Percentiles rank a stretch among this genome's conserved stretches.
Evolutionary conservation across 2,329 filamentous ascomycete species (phyloP).

Genomic region (Fusarium secorum): DNA sequence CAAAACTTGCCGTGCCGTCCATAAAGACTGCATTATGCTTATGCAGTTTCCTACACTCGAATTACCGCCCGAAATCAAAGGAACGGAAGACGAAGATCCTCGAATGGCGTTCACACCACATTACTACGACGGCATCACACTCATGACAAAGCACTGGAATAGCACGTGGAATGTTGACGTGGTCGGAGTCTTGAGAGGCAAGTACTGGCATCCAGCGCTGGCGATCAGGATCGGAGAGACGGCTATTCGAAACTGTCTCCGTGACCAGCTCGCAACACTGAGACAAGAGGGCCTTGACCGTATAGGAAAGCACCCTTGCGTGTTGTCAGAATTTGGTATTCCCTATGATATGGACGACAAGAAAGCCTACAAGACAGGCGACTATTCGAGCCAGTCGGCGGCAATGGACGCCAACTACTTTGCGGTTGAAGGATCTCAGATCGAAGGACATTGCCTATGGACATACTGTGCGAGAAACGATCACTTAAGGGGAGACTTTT

Average conservation of each 20-base stretch:
- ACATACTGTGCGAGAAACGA: conserved; percentile 84
- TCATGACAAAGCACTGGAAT: conserved; percentile 99
- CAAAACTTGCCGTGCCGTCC: conserved; percentile 76
- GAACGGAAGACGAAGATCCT: conserved; percentile 85
- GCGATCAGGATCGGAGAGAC: conserved; percentile 92
- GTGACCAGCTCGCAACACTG: conserved; percentile 84
- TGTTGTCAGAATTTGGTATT: conserved; percentile 96
- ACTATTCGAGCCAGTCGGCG: conserved; percentile 90
- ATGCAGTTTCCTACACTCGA: conserved; percentile 93
- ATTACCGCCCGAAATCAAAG: conserved; percentile 87
- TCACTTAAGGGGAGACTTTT: conserved; percentile 88
- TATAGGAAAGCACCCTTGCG: conserved; percentile 85
- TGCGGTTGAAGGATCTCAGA: conserved; percentile 82
- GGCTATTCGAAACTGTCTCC: conserved; percentile 92
- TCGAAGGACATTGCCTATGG: conserved; percentile 91
- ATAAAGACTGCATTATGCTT: conserved; percentile 84
- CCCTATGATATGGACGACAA: conserved; percentile 99
- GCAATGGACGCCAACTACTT: conserved; percentile 97
- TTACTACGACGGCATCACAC: conserved; percentile 95
- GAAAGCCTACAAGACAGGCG: conserved; percentile 91
- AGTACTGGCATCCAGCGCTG: conserved; percentile 87
- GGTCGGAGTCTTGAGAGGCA: conserved; percentile 86
- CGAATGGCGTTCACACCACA: conserved; percentile 93
- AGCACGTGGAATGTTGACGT: conserved; percentile 97
- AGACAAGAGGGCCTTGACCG: conserved; percentile 86